Evolutionary conservation across 495 filamentous ascomycete species (phyloP).

Genomic region (Clohesyomyces aquaticus): DNA sequence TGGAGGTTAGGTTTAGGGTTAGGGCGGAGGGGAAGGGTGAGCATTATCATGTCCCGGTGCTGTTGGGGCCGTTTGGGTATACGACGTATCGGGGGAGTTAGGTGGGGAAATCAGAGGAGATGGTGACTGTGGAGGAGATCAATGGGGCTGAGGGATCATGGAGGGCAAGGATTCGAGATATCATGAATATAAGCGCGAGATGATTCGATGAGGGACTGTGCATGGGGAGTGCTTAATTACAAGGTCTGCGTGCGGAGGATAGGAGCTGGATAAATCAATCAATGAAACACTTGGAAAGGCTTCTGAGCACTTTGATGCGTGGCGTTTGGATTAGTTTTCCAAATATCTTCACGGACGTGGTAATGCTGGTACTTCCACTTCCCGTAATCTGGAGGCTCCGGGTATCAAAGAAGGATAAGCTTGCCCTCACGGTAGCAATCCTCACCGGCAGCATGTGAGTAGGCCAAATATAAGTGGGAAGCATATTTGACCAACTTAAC

Average conservation of each 20-base stretch:
- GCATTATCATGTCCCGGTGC: conserved; percentile 90
- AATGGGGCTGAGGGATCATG: not conserved
- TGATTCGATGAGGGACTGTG: too few species aligned
- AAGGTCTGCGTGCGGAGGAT: too few species aligned
- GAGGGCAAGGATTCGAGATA: too few species aligned
- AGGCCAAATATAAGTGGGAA: too few species aligned
- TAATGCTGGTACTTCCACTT: not conserved
- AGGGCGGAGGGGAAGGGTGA: conserved; percentile 52
- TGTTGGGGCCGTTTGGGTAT: conserved; percentile 89
- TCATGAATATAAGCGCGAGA: too few species aligned
- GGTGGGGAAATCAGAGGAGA: conserved; percentile 1
- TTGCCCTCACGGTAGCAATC: not conserved
- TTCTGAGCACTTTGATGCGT: too few species aligned
- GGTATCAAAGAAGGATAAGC: not conserved
- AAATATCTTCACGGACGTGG: conserved; percentile 1
- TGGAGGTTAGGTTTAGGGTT: conserved; percentile 83
- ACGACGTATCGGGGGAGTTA: conserved; percentile 81
- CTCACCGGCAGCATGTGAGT: conserved; percentile 1
- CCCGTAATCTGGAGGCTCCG: not conserved
- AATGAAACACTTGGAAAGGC: too few species aligned
- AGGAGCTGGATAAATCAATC: too few species aligned
- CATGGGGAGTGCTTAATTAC: too few species aligned
- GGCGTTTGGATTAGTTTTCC: conserved; percentile 3
- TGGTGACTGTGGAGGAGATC: not conserved
- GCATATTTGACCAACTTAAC: not conserved